phyloP scores from a whole-genome alignment of 768 basidiomycete genomes.

The Termitomyces sp. region DNA sequence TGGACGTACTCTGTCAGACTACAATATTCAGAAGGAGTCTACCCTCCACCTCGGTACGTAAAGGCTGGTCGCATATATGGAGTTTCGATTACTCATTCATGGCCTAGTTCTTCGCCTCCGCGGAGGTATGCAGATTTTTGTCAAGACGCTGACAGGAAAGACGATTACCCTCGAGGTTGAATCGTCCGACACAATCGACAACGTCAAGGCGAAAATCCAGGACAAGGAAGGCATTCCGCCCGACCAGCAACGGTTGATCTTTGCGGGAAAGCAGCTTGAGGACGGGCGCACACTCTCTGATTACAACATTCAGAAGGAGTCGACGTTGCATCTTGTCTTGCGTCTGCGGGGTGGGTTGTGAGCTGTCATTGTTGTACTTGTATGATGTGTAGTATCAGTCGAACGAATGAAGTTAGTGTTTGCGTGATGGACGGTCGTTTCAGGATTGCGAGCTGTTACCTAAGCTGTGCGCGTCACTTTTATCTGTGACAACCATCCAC shows the following conservation, averaged over 20 bases:
- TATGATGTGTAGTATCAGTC: conserved; percentile 1
- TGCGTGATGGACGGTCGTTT: conserved; percentile 14
- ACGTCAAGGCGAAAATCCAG: conserved; percentile 18
- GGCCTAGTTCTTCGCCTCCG: conserved; percentile 26
- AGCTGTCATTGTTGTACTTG: conserved; percentile 4
- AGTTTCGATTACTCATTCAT: not conserved
- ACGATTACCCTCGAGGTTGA: conserved; percentile 19
- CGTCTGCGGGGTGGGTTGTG: conserved; percentile 34
- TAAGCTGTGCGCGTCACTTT: conserved; percentile 21
- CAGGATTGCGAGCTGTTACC: conserved; percentile 12
- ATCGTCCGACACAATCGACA: conserved; percentile 18
- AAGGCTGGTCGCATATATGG: not conserved
- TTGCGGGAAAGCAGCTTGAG: conserved; percentile 19
- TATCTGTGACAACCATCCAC: conserved; percentile 14
- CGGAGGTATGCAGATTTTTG: conserved; percentile 25
- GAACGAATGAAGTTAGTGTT: not conserved
- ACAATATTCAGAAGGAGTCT: conserved; percentile 45
- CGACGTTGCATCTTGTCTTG: conserved; percentile 21
- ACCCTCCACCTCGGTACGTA: conserved; percentile 45
- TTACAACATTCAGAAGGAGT: conserved; percentile 20
- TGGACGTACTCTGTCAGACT: conserved; percentile 36
- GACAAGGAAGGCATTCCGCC: conserved; percentile 19
- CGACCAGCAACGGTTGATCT: conserved; percentile 18
- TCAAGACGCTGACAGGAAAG: conserved; percentile 19
- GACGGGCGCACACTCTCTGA: conserved; percentile 19